phyloP scores from a whole-genome alignment of 495 filamentous ascomycete genomes.

The Podospora conica region DNA sequence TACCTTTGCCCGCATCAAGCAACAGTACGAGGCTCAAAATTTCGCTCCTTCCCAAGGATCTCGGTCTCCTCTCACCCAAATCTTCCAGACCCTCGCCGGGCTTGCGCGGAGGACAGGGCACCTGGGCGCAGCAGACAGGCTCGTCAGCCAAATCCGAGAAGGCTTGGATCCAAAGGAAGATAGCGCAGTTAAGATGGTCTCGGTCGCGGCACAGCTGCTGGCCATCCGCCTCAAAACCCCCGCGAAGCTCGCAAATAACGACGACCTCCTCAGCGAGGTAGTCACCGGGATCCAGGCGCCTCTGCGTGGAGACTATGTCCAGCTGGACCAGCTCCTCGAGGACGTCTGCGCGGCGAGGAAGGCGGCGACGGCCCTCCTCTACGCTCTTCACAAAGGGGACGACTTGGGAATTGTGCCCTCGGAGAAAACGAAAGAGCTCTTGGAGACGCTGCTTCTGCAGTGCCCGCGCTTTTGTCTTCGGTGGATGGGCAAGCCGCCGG shows the following conservation, averaged over 20 bases:
- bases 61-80: conserved; percentile 28
- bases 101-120: conserved; percentile 41
- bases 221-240: conserved; percentile 38
- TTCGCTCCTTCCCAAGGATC: conserved; percentile 22
- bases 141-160: conserved; percentile 38
- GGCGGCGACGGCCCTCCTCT: conserved; percentile 49
- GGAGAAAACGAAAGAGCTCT: conserved; percentile 20
- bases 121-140: conserved; percentile 41
- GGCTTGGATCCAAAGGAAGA: conserved; percentile 29
- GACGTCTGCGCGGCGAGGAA: conserved; percentile 60
- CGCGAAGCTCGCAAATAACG: conserved; percentile 26
- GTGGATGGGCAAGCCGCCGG: conserved; percentile 50
- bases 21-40: conserved; percentile 24
- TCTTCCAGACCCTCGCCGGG: conserved; percentile 36
- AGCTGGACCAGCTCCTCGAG: conserved; percentile 64
- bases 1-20: conserved; percentile 20
- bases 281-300: conserved; percentile 50
- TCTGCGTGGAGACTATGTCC: conserved; percentile 54
- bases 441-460: conserved; percentile 46
- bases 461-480: conserved; percentile 47
- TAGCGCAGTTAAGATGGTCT: conserved; percentile 39
- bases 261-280: conserved; percentile 39
- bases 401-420: conserved; percentile 13
- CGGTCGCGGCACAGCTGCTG: conserved; percentile 39
- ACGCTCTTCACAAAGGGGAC: conserved; percentile 11